phyloP scores from a whole-genome alignment of 2,329 filamentous ascomycete genomes.

The Chrysosporium keratinophilum region DNA sequence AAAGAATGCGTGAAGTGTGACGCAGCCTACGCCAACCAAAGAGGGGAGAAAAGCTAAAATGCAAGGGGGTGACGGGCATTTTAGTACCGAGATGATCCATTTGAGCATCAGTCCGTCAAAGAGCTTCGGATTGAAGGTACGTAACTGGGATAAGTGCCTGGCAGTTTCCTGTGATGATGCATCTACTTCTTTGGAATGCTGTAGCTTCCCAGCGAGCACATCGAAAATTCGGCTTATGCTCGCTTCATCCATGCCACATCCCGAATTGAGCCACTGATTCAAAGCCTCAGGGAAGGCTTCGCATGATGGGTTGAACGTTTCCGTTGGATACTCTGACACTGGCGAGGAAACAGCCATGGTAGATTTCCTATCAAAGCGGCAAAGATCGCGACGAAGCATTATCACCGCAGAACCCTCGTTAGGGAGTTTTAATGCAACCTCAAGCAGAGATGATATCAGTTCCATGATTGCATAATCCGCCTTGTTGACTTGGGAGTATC shows the following conservation, averaged over 20 bases:
- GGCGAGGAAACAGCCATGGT: slow-evolving; percentile 39
- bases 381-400: slow-evolving; percentile 37
- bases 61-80: slow-evolving; percentile 25
- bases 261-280: slow-evolving; percentile 37
- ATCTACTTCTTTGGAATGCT: slow-evolving; percentile 23
- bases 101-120: slow-evolving; percentile 36
- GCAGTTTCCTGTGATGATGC: slow-evolving; percentile 30
- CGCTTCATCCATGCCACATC: slow-evolving; percentile 38
- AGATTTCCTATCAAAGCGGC: slow-evolving; percentile 34
- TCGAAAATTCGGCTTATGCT: slow-evolving; percentile 36
- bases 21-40: slow-evolving; percentile 38
- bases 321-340: slow-evolving; percentile 39
- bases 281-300: slow-evolving; percentile 37
- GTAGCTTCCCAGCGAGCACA: slow-evolving; percentile 32
- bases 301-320: slow-evolving; percentile 31
- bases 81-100: slow-evolving; percentile 34
- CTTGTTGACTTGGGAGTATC: slow-evolving; percentile 31
- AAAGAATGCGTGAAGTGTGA: slow-evolving; percentile 35
- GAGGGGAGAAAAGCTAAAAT: slow-evolving; percentile 30
- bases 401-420: slow-evolving; percentile 31
- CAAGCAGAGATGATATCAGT: slow-evolving; percentile 36
- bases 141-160: slow-evolving; percentile 35
- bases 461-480: slow-evolving; percentile 29
- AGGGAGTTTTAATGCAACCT: slow-evolving; percentile 35
- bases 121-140: slow-evolving; percentile 35